Conservation (phyloP, 139 green algal species). For the Ettlia oleoabundans region DNA sequence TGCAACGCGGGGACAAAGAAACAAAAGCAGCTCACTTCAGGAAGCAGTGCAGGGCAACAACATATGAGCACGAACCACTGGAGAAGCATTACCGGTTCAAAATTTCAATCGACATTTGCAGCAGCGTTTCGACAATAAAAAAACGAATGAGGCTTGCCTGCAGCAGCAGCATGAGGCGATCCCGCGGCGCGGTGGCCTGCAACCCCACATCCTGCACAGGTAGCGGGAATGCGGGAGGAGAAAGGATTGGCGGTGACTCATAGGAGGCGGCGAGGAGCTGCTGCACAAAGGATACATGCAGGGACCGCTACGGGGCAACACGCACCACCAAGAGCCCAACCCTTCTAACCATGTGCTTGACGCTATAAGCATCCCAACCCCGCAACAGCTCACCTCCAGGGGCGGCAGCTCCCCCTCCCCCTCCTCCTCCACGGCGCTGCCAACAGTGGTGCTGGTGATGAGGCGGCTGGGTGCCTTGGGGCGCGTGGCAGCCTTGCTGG, state of each 20-base stretch:
- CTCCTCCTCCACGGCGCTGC: neutral
- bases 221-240: too few relatives aligned
- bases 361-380: too few relatives aligned
- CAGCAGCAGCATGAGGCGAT: neutral
- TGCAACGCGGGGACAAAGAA: neutral
- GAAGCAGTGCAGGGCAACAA: too few relatives aligned
- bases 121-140: neutral
- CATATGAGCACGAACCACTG: too few relatives aligned
- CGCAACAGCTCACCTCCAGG: neutral
- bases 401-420: neutral
- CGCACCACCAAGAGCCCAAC: too few relatives aligned
- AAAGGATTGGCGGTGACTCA: too few relatives aligned
- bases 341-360: too few relatives aligned
- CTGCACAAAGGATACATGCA: too few relatives aligned
- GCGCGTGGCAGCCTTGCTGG: neutral
- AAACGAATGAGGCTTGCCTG: neutral
- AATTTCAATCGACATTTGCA: too few relatives aligned
- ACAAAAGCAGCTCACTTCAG: neutral
- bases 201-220: neutral
- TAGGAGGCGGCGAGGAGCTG: too few relatives aligned
- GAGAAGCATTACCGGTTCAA: too few relatives aligned
- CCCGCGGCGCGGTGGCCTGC: neutral
- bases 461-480: neutral
- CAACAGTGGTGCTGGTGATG: constrained; percentile 1
- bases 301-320: too few relatives aligned